A percentile compares a stretch with the other conserved stretches of the same genome.
Conservation (phyloP, 306 rosid genomes). For the Psophocarpus tetragonolobus region DNA sequence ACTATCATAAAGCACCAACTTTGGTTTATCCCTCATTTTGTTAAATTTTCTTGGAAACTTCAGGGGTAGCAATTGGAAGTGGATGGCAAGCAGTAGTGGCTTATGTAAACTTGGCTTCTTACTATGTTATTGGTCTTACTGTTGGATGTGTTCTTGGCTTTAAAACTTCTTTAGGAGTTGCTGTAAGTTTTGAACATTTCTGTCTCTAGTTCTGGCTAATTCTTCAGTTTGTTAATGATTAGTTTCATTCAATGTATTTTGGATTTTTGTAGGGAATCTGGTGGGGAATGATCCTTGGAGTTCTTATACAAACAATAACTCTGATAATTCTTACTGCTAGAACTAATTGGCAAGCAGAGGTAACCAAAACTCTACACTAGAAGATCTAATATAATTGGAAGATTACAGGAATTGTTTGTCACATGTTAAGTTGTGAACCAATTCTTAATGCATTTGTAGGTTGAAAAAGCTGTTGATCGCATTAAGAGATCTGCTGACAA, state of each 20-base stretch:
- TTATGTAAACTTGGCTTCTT: constrained; percentile 60
- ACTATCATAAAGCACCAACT: not conserved
- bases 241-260: not conserved
- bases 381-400: not conserved
- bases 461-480: constrained; percentile 50
- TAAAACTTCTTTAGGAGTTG: constrained; percentile 58
- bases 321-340: constrained; percentile 60
- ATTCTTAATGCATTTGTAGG: constrained; percentile 42
- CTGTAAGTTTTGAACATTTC: constrained; percentile 43
- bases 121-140: constrained; percentile 66
- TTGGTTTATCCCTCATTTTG: not conserved
- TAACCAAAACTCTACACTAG: not conserved
- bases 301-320: constrained; percentile 60
- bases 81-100: constrained; percentile 82
- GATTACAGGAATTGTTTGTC: not conserved
- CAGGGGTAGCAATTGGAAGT: constrained; percentile 80
- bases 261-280: constrained; percentile 57
- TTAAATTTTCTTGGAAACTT: not conserved
- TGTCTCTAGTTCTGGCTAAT: not conserved
- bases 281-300: constrained; percentile 84
- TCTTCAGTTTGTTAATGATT: not conserved
- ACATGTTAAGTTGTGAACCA: not conserved
- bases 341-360: constrained; percentile 72
- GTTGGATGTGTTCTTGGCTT: constrained; percentile 72
- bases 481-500: constrained; percentile 49